Conservation (phyloP, 768 basidiomycete species). For the Boletus subcaerulescens region DNA sequence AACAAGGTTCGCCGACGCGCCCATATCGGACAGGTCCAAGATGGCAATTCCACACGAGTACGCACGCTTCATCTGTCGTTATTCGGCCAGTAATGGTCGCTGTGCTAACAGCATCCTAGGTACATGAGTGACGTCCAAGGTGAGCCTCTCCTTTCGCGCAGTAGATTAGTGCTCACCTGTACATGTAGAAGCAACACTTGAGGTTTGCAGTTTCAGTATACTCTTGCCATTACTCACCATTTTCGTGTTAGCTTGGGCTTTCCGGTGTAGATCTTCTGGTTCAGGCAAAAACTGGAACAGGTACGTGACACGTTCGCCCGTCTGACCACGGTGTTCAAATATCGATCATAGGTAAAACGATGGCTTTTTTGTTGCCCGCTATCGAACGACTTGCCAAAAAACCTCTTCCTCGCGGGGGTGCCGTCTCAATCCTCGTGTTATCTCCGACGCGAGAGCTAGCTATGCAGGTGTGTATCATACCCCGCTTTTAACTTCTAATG, state of each 20-base stretch:
- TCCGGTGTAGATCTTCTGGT: constrained; percentile 45
- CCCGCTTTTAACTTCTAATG: neutral
- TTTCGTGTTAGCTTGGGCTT: constrained; percentile 34
- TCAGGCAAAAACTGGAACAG: constrained; percentile 61
- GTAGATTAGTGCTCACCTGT: neutral
- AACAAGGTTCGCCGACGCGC: constrained; percentile 26
- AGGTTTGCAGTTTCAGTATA: constrained; percentile 20
- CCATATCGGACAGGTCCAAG: constrained; percentile 41
- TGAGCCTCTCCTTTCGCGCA: constrained; percentile 11
- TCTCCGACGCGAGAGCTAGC: constrained; percentile 77
- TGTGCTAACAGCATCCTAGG: constrained; percentile 28
- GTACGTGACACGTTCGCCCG: constrained; percentile 30
- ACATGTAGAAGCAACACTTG: constrained; percentile 39
- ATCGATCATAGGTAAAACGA: constrained; percentile 51
- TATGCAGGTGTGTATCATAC: constrained; percentile 53
- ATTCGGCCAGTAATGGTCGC: constrained; percentile 5
- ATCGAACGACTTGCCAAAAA: constrained; percentile 60
- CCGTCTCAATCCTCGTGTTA: constrained; percentile 59
- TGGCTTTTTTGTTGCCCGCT: constrained; percentile 74
- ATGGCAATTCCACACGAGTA: constrained; percentile 43
- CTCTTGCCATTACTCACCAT: constrained; percentile 1
- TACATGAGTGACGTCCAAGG: constrained; percentile 50
- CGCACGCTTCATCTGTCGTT: constrained; percentile 13
- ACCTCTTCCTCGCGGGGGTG: constrained; percentile 23
- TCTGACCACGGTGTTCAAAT: neutral